These are phyloP conservation scores for Aspergillus sp. DNA, from an alignment of 2,329 filamentous ascomycete genomes.

Conservation along the genomic window DNA sequence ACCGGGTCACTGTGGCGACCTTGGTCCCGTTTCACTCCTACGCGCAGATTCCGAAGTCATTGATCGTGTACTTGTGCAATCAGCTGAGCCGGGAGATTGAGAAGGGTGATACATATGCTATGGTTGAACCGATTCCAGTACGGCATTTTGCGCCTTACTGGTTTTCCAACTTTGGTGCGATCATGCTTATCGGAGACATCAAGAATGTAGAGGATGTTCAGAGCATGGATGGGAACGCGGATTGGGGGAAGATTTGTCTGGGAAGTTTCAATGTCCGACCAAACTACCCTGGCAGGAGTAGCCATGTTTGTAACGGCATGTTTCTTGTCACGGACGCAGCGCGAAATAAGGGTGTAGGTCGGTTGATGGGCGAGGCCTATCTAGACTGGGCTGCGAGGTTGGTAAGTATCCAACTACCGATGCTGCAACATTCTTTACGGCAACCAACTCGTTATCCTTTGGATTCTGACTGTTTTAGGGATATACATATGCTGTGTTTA, in stretches of 20 bases:
- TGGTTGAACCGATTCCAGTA: slow-evolving; percentile 73
- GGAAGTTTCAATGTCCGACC: slow-evolving; percentile 94
- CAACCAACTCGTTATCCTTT: not conserved
- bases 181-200: slow-evolving; percentile 81
- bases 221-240: slow-evolving; percentile 52
- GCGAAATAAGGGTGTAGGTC: slow-evolving; percentile 71
- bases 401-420: slow-evolving; percentile 34
- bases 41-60: slow-evolving; percentile 70
- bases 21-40: slow-evolving; percentile 79
- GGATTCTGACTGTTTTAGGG: slow-evolving; percentile 50
- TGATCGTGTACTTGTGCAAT: slow-evolving; percentile 76
- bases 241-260: slow-evolving; percentile 79
- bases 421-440: not conserved
- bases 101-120: slow-evolving; percentile 87
- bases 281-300: slow-evolving; percentile 87
- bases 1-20: slow-evolving; percentile 80
- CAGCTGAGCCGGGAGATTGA: slow-evolving; percentile 89
- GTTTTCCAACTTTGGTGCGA: slow-evolving; percentile 86
- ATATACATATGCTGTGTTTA: slow-evolving; percentile 91
- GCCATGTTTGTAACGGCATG: slow-evolving; percentile 78
- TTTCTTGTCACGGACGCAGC: slow-evolving; percentile 73
- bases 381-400: slow-evolving; percentile 72
- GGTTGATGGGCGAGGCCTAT: slow-evolving; percentile 74
- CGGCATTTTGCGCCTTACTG: slow-evolving; percentile 78
- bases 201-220: slow-evolving; percentile 58